These are phyloP conservation scores for Cymbopogon citratus DNA, from an alignment of 176 grass and related monocot genomes.

Conservation along the genomic window DNA sequence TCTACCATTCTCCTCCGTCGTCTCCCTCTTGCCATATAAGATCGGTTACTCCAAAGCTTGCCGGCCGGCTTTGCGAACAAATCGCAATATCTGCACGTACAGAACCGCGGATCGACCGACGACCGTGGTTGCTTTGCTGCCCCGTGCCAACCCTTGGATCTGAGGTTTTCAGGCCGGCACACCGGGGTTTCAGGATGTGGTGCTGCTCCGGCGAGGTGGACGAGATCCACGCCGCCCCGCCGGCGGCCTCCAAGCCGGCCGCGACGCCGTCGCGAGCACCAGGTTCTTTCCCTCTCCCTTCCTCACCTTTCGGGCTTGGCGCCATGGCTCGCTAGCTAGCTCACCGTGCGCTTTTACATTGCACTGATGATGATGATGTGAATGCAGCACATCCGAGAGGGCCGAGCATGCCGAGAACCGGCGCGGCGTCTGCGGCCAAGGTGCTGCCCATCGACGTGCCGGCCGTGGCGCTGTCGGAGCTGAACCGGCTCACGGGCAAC, in stretches of 20 bases:
- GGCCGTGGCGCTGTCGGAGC: conserved; percentile 50
- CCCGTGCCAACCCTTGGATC: background rate
- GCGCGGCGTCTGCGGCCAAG: conserved; percentile 44
- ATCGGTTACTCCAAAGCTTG: too few species aligned
- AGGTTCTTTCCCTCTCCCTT: background rate
- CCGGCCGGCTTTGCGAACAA: background rate
- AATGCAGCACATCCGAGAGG: conserved; percentile 42
- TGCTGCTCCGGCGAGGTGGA: conserved; percentile 26
- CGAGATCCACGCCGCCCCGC: conserved; percentile 24
- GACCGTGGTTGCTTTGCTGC: background rate
- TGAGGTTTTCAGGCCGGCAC: background rate
- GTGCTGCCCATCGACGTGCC: conserved; percentile 72
- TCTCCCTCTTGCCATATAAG: background rate
- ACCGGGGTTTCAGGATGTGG: conserved; percentile 25
- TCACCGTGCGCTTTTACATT: background rate
- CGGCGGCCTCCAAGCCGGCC: conserved; percentile 4
- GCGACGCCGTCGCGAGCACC: conserved; percentile 17
- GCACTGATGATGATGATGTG: background rate
- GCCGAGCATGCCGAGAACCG: conserved; percentile 43
- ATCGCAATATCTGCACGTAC: background rate
- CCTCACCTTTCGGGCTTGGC: background rate
- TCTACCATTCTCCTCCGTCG: background rate
- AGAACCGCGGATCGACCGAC: background rate
- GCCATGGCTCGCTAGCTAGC: background rate
- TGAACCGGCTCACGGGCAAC: conserved; percentile 63